Conservation (phyloP, 2,329 filamentous ascomycete species). For the Xylaria sp. region DNA sequence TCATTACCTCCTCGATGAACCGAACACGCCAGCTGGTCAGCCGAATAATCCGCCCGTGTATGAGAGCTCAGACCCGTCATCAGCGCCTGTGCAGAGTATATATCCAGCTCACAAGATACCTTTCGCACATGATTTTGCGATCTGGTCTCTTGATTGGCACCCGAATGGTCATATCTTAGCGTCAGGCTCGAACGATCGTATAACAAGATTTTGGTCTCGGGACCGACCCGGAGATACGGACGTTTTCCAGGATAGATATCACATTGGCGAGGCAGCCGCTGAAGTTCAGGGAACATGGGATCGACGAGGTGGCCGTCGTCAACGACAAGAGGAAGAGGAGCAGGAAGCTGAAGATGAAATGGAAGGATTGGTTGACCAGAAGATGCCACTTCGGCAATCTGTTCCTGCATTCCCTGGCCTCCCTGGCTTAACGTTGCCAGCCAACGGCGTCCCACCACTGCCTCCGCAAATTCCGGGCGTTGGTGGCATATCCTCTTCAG, state of each 20-base stretch:
- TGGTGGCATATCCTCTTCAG: slow-evolving; percentile 38
- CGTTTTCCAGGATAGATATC: slow-evolving; percentile 87
- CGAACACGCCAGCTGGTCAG: slow-evolving; percentile 79
- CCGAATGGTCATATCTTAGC: slow-evolving; percentile 94
- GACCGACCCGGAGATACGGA: slow-evolving; percentile 86
- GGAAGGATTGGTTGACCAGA: slow-evolving; percentile 90
- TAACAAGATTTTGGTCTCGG: slow-evolving; percentile 96
- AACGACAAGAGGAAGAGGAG: slow-evolving; percentile 90
- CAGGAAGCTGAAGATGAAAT: slow-evolving; percentile 92
- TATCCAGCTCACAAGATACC: slow-evolving; percentile 86
- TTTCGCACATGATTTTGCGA: slow-evolving; percentile 90
- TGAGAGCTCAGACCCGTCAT: slow-evolving; percentile 79
- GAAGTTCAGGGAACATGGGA: slow-evolving; percentile 97
- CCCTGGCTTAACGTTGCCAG: slow-evolving; percentile 56
- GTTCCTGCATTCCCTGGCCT: slow-evolving; percentile 60
- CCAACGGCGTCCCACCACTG: slow-evolving; percentile 44
- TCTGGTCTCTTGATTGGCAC: slow-evolving; percentile 99
- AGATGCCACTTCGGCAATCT: slow-evolving; percentile 69
- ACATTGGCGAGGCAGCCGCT: slow-evolving; percentile 91
- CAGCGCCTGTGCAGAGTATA: slow-evolving; percentile 85
- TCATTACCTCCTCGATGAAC: slow-evolving; percentile 95
- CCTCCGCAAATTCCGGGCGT: slow-evolving; percentile 43
- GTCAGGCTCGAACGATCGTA: slow-evolving; percentile 93
- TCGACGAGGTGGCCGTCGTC: slow-evolving; percentile 75
- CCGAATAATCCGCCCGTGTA: slow-evolving; percentile 79